Evolutionary conservation across 108 stramenopile species (phyloP).

Genomic region (Fragilariopsis cylindrus): DNA sequence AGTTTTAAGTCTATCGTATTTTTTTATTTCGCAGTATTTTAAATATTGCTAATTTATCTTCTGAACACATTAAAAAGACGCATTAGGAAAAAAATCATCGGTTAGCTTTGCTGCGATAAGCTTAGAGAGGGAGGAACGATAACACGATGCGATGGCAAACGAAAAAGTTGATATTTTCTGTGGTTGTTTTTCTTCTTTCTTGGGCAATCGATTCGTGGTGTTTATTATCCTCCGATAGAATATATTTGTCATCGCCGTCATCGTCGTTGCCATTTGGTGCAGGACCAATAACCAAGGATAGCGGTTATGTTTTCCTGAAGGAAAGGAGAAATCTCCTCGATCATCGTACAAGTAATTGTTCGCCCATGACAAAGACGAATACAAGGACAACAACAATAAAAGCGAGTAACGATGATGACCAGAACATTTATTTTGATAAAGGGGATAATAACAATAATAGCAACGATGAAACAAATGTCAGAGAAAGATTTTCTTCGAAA

Average conservation of each 20-base stretch:
- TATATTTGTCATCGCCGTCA: too few species aligned
- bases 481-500: neutral
- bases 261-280: too few species aligned
- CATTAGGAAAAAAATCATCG: too few species aligned
- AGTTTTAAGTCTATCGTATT: too few species aligned
- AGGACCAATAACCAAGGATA: too few species aligned
- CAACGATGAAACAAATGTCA: constrained; percentile 3
- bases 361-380: neutral
- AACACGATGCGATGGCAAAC: neutral
- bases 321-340: neutral
- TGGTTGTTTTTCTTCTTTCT: constrained; percentile 12
- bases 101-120: too few species aligned
- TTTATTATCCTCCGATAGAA: neutral
- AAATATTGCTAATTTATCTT: too few species aligned
- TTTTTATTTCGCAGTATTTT: too few species aligned
- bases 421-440: neutral
- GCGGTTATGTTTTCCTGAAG: too few species aligned
- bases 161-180: constrained; percentile 7
- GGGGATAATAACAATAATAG: neutral
- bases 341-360: neutral
- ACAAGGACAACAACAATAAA: constrained; percentile 3
- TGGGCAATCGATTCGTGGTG: constrained; percentile 7
- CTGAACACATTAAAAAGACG: too few species aligned
- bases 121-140: too few species aligned
- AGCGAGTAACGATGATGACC: neutral